A percentile compares a stretch with the other conserved stretches of the same genome.
phyloP scores from a whole-genome alignment of 2,329 filamentous ascomycete species.

The Emydomyces testavorans region DNA sequence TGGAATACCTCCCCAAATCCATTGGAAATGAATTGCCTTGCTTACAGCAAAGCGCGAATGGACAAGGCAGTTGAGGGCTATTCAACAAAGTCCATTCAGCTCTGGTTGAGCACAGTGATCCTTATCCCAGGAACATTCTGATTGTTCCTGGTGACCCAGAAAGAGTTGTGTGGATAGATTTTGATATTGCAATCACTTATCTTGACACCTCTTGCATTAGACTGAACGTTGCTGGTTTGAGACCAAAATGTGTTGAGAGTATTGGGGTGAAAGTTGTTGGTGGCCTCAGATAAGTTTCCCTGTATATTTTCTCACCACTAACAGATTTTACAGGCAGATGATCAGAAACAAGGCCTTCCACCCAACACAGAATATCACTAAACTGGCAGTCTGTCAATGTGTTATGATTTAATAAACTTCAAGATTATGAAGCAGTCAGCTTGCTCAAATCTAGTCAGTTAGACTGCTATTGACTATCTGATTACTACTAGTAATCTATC shows the following conservation, averaged over 20 bases:
- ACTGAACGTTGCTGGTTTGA: slow-evolving; percentile 12
- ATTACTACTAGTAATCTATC: too few species aligned
- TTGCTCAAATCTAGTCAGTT: too few species aligned
- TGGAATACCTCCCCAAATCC: slow-evolving; percentile 16
- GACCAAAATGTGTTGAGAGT: slow-evolving; percentile 6
- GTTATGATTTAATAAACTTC: too few species aligned
- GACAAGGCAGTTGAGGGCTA: slow-evolving; percentile 12
- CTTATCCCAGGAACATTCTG: slow-evolving; percentile 16
- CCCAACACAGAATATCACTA: slow-evolving; percentile 17
- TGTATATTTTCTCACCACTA: slow-evolving; percentile 4
- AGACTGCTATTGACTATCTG: too few species aligned
- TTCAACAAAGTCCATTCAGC: slow-evolving; percentile 15
- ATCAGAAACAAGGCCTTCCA: slow-evolving; percentile 15
- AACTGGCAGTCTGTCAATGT: too few species aligned
- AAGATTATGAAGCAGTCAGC: too few species aligned
- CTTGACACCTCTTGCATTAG: slow-evolving; percentile 13
- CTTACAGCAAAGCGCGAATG: slow-evolving; percentile 15
- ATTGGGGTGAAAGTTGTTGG: slow-evolving; percentile 13
- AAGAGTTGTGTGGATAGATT: slow-evolving; percentile 17
- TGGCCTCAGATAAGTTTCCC: slow-evolving; percentile 4
- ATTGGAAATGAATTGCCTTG: slow-evolving; percentile 13
- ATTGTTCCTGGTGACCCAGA: slow-evolving; percentile 14
- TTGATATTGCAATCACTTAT: slow-evolving; percentile 16
- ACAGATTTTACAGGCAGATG: slow-evolving; percentile 12
- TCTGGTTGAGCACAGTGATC: slow-evolving; percentile 16